A percentile compares a stretch with the other conserved stretches of the same genome.
phyloP scores from a whole-genome alignment of 2,329 filamentous ascomycete genomes.

The Apiospora saccharicola region DNA sequence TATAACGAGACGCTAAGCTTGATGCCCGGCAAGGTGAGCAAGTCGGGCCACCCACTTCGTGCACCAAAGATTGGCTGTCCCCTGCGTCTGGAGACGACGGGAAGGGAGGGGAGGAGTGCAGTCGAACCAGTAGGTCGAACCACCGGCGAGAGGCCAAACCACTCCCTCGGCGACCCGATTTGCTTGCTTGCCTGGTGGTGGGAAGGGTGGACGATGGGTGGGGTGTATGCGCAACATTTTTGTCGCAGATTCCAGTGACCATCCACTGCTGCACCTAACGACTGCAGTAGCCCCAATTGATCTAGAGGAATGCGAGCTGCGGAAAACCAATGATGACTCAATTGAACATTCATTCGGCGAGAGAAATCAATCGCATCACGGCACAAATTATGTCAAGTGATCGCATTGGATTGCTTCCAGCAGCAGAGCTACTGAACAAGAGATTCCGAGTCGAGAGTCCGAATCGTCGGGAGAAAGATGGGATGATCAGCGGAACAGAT shows the following conservation, averaged over 20 bases:
- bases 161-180: neutral
- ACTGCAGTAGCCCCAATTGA: constrained; percentile 17
- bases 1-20: neutral
- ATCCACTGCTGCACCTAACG: neutral
- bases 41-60: neutral
- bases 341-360: neutral
- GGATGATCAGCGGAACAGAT: constrained; percentile 10
- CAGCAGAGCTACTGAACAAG: neutral
- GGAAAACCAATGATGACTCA: constrained; percentile 13
- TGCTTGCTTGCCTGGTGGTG: neutral
- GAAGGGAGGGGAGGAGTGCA: neutral
- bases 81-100: constrained; percentile 4
- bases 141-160: neutral
- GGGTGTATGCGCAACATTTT: constrained; percentile 9
- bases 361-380: neutral
- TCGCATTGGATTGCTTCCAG: neutral
- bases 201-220: neutral
- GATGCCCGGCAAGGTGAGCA: neutral
- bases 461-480: neutral
- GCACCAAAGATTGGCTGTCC: neutral
- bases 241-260: neutral
- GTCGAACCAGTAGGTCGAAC: neutral
- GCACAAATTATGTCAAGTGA: neutral
- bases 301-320: neutral
- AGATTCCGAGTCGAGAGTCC: neutral